Percentiles rank a stretch among this genome's conserved stretches.
phyloP scores from a whole-genome alignment of 495 filamentous ascomycete genomes.

The Trichoderma erinaceum region DNA sequence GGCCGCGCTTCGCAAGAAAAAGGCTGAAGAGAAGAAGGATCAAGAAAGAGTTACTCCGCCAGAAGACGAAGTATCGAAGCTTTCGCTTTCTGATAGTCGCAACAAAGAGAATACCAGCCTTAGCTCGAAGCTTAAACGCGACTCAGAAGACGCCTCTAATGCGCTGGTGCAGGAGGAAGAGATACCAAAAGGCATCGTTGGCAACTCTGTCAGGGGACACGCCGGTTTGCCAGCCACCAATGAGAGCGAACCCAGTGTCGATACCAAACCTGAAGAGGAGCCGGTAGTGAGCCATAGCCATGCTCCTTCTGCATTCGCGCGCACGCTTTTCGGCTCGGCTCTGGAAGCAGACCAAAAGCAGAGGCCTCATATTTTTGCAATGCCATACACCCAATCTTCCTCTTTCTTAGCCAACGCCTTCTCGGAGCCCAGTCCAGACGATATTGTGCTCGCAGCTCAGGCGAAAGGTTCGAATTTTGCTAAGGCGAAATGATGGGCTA shows the following conservation, averaged over 20 bases:
- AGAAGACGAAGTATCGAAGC: constrained; percentile 23
- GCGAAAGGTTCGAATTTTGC: constrained; percentile 71
- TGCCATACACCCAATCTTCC: constrained; percentile 44
- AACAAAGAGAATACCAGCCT: constrained; percentile 21
- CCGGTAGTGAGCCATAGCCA: neutral
- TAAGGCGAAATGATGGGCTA: constrained; percentile 33
- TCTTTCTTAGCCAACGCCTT: constrained; percentile 54
- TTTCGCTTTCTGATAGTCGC: constrained; percentile 22
- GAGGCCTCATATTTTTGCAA: constrained; percentile 39
- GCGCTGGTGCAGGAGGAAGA: neutral
- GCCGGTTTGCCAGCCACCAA: neutral
- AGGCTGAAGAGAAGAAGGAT: constrained; percentile 58
- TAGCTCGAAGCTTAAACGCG: neutral
- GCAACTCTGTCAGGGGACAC: neutral
- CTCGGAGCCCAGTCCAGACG: constrained; percentile 88
- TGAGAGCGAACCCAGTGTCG: neutral
- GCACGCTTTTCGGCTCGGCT: constrained; percentile 52
- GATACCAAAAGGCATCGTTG: neutral
- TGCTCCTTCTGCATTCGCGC: constrained; percentile 63
- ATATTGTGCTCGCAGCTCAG: constrained; percentile 81
- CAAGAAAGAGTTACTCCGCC: constrained; percentile 32
- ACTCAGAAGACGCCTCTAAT: neutral
- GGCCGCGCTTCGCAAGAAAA: constrained; percentile 82
- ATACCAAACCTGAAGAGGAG: neutral
- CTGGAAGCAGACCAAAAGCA: constrained; percentile 27